phyloP scores from a whole-genome alignment of 352 stramenopile species.

The Chrysophaeum taylorii region DNA sequence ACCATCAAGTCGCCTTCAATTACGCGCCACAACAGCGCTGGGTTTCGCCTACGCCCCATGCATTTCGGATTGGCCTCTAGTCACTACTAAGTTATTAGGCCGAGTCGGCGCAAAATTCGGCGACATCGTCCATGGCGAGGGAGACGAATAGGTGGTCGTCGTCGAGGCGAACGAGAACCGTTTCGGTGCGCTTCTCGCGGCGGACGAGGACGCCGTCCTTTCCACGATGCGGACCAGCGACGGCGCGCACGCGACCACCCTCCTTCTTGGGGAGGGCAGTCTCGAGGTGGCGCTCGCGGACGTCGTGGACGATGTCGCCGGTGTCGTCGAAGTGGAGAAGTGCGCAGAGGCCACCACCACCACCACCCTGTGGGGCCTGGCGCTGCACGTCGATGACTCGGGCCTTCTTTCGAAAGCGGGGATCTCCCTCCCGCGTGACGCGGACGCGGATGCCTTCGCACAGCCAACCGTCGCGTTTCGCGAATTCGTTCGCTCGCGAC shows the following conservation, averaged over 20 bases:
- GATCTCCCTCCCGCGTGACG: constrained; percentile 30
- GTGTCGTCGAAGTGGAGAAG: constrained; percentile 42
- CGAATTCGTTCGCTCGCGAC: not conserved
- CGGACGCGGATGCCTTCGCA: constrained; percentile 50
- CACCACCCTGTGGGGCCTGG: too few species aligned
- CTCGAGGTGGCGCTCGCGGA: constrained; percentile 50
- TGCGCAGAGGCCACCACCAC: constrained; percentile 22
- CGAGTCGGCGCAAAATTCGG: constrained; percentile 47
- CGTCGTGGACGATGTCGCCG: constrained; percentile 36
- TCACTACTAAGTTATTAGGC: too few species aligned
- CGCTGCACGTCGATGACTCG: constrained; percentile 44
- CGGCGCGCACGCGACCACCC: constrained; percentile 25
- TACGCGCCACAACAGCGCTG: too few species aligned
- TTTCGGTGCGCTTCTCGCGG: constrained; percentile 32
- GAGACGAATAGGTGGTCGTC: constrained; percentile 50
- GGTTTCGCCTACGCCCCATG: too few species aligned
- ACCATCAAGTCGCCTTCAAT: too few species aligned
- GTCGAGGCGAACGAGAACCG: constrained; percentile 44
- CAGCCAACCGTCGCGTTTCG: constrained; percentile 43
- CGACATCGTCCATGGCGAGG: constrained; percentile 49
- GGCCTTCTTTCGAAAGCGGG: constrained; percentile 44
- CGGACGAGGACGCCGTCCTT: constrained; percentile 46
- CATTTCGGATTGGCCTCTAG: too few species aligned
- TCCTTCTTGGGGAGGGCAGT: constrained; percentile 49
- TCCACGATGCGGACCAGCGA: constrained; percentile 21